Conservation (phyloP, 2,329 filamentous ascomycete genomes). For the Fusarium phyllophilum region DNA sequence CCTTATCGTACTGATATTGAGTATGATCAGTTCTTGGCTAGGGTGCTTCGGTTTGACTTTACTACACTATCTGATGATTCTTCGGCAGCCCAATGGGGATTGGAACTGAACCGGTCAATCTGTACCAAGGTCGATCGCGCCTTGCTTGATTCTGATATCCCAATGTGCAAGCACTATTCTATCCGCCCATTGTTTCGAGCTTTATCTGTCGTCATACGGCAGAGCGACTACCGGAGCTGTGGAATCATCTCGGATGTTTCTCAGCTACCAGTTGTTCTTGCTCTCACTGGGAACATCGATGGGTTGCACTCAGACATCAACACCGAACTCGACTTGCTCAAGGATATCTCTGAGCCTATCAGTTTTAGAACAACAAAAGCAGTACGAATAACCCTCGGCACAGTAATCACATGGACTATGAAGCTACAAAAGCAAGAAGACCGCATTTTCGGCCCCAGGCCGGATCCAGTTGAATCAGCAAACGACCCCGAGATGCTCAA, state of each 20-base stretch:
- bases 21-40: neutral
- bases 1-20: neutral
- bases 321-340: neutral
- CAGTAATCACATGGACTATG: neutral
- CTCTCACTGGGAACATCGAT: neutral
- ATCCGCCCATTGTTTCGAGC: neutral
- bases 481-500: neutral
- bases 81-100: neutral
- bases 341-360: neutral
- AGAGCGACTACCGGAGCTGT: neutral
- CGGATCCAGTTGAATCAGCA: neutral
- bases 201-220: neutral
- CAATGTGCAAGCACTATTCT: neutral
- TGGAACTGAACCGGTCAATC: neutral
- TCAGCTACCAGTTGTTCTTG: neutral
- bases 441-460: neutral
- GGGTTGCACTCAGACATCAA: neutral
- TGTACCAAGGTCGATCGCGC: neutral
- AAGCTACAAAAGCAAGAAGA: neutral
- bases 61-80: neutral
- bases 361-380: neutral
- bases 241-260: neutral
- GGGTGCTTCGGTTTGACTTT: neutral
- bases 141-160: neutral
- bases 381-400: neutral